Percentiles rank a stretch among this genome's conserved stretches.
Conservation (phyloP, 352 stramenopile genomes). For the Phytopythium kandeliae region DNA sequence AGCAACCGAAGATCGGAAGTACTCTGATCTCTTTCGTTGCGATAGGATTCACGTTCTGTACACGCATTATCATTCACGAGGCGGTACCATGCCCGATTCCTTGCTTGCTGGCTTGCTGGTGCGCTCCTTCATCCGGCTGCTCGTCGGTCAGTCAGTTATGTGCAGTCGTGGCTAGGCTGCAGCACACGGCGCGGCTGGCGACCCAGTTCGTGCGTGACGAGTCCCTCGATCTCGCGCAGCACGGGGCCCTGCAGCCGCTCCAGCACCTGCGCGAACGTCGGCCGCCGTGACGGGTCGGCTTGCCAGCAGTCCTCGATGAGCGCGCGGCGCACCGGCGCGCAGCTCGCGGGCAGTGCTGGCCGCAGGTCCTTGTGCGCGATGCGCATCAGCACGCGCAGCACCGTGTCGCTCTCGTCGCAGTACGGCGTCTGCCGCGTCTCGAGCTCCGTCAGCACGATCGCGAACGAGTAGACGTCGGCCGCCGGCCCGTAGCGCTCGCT, state of each 20-base stretch:
- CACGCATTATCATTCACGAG: slow-evolving; percentile 1
- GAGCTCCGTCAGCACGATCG: slow-evolving; percentile 84
- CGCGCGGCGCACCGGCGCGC: slow-evolving; percentile 43
- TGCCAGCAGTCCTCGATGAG: slow-evolving; percentile 76
- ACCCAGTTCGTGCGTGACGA: slow-evolving; percentile 24
- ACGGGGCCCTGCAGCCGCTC: slow-evolving; percentile 69
- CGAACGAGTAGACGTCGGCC: slow-evolving; percentile 87
- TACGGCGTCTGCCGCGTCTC: slow-evolving; percentile 82
- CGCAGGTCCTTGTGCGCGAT: slow-evolving; percentile 70
- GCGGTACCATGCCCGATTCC: background rate
- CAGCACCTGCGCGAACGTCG: slow-evolving; percentile 76
- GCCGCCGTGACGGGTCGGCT: slow-evolving; percentile 41
- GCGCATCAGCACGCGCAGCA: slow-evolving; percentile 75
- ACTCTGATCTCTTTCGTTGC: no score
- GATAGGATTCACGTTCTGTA: no score
- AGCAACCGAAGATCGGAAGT: no score
- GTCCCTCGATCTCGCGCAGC: slow-evolving; percentile 70
- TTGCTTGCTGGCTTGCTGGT: no score
- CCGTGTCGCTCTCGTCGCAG: slow-evolving; percentile 64
- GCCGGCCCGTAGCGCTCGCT: slow-evolving; percentile 76
- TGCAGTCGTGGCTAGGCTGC: no score
- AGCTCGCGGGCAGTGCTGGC: slow-evolving; percentile 59
- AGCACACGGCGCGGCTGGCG: slow-evolving; percentile 21
- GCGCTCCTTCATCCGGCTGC: no score
- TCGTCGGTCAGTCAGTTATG: no score